These are phyloP conservation scores for Fragaria ananassa DNA, from an alignment of 306 rosid genomes.

Conservation along the genomic window DNA sequence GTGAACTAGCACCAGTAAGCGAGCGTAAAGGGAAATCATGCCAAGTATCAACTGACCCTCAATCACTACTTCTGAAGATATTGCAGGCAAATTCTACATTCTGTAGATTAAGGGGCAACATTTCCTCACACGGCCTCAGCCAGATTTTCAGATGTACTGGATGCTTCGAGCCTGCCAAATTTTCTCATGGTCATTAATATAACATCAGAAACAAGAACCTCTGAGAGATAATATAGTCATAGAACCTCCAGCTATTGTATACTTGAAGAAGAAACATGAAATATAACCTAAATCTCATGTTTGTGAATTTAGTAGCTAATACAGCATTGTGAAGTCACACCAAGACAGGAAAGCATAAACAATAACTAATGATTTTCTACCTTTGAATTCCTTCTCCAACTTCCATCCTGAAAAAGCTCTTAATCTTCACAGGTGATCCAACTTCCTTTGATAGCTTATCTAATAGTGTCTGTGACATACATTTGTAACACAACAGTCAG, in stretches of 20 bases:
- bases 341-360: neutral
- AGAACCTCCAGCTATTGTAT: neutral
- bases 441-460: slow-evolving; percentile 76
- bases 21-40: neutral
- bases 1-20: neutral
- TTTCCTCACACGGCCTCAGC: slow-evolving; percentile 56
- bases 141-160: slow-evolving; percentile 55
- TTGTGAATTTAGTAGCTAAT: neutral
- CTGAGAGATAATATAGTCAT: neutral
- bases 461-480: slow-evolving; percentile 50
- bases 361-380: slow-evolving; percentile 29
- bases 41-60: neutral
- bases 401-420: slow-evolving; percentile 81
- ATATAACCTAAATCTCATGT: neutral
- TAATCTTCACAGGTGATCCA: slow-evolving; percentile 77
- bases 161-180: slow-evolving; percentile 62
- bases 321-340: neutral
- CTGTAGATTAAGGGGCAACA: neutral
- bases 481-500: slow-evolving; percentile 22
- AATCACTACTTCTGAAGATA: slow-evolving; percentile 5
- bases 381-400: slow-evolving; percentile 91
- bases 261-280: neutral
- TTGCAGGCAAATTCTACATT: slow-evolving; percentile 24
- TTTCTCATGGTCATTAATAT: slow-evolving; percentile 5
- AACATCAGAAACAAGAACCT: neutral